Percentiles rank a stretch among this genome's conserved stretches.
These are phyloP conservation scores for Cornus kousa DNA, from an alignment of 148 eudicot species.

Conservation along the genomic window DNA sequence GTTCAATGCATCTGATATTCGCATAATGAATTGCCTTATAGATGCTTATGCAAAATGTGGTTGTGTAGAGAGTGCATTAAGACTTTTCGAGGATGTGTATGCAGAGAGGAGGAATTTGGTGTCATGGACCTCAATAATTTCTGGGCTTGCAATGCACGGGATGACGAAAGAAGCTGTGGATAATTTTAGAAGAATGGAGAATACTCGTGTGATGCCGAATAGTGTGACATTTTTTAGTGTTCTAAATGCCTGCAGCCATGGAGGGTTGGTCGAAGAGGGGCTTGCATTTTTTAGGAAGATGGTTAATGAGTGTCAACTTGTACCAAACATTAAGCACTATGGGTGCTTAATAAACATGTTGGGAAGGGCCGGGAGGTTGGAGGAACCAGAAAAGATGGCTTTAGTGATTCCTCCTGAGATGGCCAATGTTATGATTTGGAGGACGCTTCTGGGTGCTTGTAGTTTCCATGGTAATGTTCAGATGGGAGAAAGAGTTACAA, in stretches of 20 bases:
- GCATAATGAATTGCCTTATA: slow-evolving; percentile 49
- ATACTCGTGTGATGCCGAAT: slow-evolving; percentile 43
- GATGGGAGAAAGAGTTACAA: slow-evolving; percentile 45
- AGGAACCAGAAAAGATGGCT: slow-evolving; percentile 60
- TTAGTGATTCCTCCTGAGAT: slow-evolving; percentile 29
- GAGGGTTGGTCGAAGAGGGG: slow-evolving; percentile 66
- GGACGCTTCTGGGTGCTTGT: slow-evolving; percentile 74
- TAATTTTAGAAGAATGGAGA: slow-evolving; percentile 41
- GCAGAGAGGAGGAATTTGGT: slow-evolving; percentile 40
- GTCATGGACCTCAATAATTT: slow-evolving; percentile 66
- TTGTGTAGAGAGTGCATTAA: slow-evolving; percentile 43
- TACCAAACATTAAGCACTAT: slow-evolving; percentile 51
- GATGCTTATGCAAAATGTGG: slow-evolving; percentile 68
- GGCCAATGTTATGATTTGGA: slow-evolving; percentile 57
- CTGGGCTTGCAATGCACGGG: slow-evolving; percentile 66
- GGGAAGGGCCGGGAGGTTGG: slow-evolving; percentile 58
- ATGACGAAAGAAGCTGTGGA: slow-evolving; percentile 57
- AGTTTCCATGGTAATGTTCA: slow-evolving; percentile 49
- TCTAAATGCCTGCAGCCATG: slow-evolving; percentile 58
- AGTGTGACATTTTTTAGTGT: slow-evolving; percentile 59
- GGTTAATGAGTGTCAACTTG: slow-evolving; percentile 28
- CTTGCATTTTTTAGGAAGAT: slow-evolving; percentile 46
- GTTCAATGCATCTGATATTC: slow-evolving; percentile 27
- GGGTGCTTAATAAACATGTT: slow-evolving; percentile 67
- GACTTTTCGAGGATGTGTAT: slow-evolving; percentile 36